Conservation (phyloP, 2,329 filamentous ascomycete genomes). For the Zasmidium cellare region DNA sequence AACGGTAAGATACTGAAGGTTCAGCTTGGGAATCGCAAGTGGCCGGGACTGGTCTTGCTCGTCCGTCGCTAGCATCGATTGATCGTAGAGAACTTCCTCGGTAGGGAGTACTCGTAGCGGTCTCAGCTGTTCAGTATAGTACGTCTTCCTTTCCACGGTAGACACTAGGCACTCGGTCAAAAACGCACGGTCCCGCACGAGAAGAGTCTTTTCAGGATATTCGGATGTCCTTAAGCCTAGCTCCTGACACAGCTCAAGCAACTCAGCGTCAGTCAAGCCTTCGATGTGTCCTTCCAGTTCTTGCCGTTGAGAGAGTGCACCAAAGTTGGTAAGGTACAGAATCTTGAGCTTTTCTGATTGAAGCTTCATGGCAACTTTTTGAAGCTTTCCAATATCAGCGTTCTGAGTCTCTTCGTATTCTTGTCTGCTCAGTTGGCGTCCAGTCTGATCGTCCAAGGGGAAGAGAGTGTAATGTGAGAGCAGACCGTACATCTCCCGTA, state of each 20-base stretch:
- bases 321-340: constrained; percentile 88
- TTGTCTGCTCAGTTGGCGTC: constrained; percentile 68
- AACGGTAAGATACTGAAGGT: constrained; percentile 90
- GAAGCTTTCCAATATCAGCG: constrained; percentile 71
- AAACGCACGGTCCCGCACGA: constrained; percentile 65
- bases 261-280: constrained; percentile 70
- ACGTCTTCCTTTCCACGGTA: constrained; percentile 72
- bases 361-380: constrained; percentile 73
- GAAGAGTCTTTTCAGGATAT: constrained; percentile 70
- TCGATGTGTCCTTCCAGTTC: constrained; percentile 78
- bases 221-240: constrained; percentile 73
- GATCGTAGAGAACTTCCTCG: constrained; percentile 77
- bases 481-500: constrained; percentile 79
- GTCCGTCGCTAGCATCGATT: constrained; percentile 75
- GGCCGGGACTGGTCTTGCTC: constrained; percentile 83
- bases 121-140: constrained; percentile 77
- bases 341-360: constrained; percentile 92
- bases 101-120: constrained; percentile 79
- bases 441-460: constrained; percentile 86
- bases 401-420: constrained; percentile 82
- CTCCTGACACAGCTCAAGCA: constrained; percentile 65
- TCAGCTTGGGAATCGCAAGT: constrained; percentile 88
- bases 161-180: constrained; percentile 72
- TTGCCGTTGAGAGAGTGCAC: constrained; percentile 74
- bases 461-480: constrained; percentile 86